Evolutionary conservation across 2,329 filamentous ascomycete species (phyloP).

Genomic region (Chrysoporthe deuterocubensis): DNA sequence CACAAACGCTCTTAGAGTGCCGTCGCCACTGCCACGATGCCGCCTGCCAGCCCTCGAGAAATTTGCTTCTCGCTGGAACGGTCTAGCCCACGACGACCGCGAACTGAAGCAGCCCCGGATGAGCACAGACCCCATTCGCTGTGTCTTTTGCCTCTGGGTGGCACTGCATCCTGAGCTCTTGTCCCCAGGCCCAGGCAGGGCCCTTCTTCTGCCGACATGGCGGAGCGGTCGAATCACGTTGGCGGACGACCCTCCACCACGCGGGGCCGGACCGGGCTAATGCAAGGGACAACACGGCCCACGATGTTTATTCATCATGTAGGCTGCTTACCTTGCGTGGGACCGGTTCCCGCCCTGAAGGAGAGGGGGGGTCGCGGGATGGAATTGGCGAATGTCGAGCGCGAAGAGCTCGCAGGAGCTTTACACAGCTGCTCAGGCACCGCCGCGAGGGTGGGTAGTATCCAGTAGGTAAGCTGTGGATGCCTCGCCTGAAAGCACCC

Average conservation of each 20-base stretch:
- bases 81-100: background rate
- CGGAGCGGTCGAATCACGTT: background rate
- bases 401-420: background rate
- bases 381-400: background rate
- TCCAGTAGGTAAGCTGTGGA: background rate
- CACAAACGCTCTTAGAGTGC: background rate
- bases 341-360: background rate
- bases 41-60: background rate
- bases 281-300: background rate
- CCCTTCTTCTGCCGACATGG: background rate
- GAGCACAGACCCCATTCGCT: background rate
- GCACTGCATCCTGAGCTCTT: background rate
- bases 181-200: background rate
- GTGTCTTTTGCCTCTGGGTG: background rate
- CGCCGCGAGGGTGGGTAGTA: background rate
- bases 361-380: background rate
- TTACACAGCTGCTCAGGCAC: background rate
- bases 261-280: background rate
- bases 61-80: background rate
- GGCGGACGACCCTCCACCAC: background rate
- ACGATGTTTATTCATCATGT: slow-evolving; percentile 1
- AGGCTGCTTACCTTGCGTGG: background rate
- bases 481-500: background rate
- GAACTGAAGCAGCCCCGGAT: background rate
- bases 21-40: background rate